Evolutionary conservation across 208 protist genomes (phyloP).

Genomic region (Lotmaria passim): DNA sequence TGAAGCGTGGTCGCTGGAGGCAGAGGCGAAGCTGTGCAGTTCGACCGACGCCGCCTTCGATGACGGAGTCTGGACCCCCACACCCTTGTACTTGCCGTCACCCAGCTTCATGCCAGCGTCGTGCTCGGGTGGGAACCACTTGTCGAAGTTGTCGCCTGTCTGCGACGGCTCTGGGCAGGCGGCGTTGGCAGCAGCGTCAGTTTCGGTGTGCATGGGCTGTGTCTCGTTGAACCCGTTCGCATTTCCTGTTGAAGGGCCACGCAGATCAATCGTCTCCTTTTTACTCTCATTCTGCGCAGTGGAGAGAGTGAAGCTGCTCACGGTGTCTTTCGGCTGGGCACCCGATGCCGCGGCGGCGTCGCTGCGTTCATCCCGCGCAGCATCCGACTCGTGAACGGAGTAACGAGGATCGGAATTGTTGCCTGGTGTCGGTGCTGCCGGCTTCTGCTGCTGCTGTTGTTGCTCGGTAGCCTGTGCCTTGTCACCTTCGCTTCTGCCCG

Average conservation of each 20-base stretch:
- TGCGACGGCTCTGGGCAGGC: neutral
- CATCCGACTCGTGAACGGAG: neutral
- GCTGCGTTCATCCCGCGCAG: neutral
- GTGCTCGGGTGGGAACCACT: conserved; percentile 29
- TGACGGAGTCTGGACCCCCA: conserved; percentile 10
- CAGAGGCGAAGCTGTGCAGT: conserved; percentile 24
- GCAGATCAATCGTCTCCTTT: neutral
- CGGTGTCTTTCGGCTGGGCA: neutral
- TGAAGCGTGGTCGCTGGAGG: neutral
- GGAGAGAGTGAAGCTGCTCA: conserved; percentile 1
- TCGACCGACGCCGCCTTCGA: conserved; percentile 1
- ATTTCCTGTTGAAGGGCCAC: neutral
- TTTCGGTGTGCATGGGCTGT: neutral
- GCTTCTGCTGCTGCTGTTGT: neutral
- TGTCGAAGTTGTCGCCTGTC: conserved; percentile 3
- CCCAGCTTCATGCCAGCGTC: conserved; percentile 29
- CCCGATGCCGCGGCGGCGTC: neutral
- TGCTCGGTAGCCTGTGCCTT: neutral
- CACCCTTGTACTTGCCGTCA: conserved; percentile 25
- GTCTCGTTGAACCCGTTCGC: neutral
- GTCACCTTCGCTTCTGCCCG: neutral
- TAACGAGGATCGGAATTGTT: neutral
- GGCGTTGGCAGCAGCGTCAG: neutral
- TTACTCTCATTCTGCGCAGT: neutral
- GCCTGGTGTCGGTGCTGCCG: neutral